Base-by-base conservation (phyloP, 192 early-diverging fungal genomes). In the Coemansia sp. region DNA sequence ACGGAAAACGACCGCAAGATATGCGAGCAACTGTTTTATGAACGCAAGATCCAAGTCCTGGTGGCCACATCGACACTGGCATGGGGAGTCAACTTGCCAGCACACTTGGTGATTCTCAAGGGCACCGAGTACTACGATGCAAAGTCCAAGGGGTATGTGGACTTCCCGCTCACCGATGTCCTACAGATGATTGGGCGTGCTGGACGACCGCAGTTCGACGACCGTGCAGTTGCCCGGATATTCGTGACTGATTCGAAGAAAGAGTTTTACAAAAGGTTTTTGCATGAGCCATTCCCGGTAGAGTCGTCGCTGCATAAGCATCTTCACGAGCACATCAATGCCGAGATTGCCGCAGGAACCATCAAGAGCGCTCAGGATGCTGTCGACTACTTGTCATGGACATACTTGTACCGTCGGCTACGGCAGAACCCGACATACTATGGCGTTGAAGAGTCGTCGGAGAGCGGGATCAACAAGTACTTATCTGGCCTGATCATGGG, bases 171-270 rank as follows among this genome's bases (percentile, higher is more conserved):
- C 53, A 97, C 97, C 7, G 95, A 99, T 69, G 90, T 99, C 6
- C 73, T 98, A 40, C 97, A 98, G 72, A 99, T 98, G 95, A 93
- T 99, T 85, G 97, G 95, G 15, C 88, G 94, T 56, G 97, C 97
- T 6, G 94, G 85, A 16, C 85, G 97, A 40, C 94, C 93, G 8
- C 94, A 97, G 76, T 98, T 93, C 56, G 97, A 98, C 69, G 85
- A 91, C 62, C 86, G 85, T 28, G 97, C 93, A 18, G 83, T 97
- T 36, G 93, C 94, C 2, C 80, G 88, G 9, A 90, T 99, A 46
- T 86, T 99, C 66, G 94, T 98, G 0, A 91, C 93, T 20, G 97
- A 97, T 58, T 69, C 81, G 18, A 99, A 99, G 62, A 96, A 96
- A 82, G 91, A 96, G 62, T 99, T 98, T 79, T 99, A 96, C 82